phyloP scores from a whole-genome alignment of 2,329 filamentous ascomycete genomes.

The Alternaria novae-zelandiae region DNA sequence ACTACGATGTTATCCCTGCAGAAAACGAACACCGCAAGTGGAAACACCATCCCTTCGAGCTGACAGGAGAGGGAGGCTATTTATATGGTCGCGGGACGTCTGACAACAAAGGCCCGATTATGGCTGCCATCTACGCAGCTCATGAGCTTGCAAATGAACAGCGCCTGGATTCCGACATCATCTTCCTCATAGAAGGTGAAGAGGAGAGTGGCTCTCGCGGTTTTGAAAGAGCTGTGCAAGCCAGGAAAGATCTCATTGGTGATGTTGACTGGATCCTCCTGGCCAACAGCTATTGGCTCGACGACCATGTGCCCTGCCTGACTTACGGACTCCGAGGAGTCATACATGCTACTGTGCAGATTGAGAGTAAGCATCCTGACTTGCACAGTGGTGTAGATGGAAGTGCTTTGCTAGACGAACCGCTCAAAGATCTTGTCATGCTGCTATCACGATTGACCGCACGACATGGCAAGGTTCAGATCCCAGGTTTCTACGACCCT shows the following conservation, averaged over 20 bases:
- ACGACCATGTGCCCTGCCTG: constrained; percentile 92
- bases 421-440: constrained; percentile 86
- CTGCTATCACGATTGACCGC: constrained; percentile 84
- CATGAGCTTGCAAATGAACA: constrained; percentile 88
- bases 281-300: constrained; percentile 98
- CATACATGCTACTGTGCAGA: constrained; percentile 87
- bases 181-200: constrained; percentile 95
- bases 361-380: constrained; percentile 86
- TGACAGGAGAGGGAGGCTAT: constrained; percentile 89
- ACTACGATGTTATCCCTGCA: constrained; percentile 95
- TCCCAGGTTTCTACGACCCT: constrained; percentile 87
- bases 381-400: constrained; percentile 97
- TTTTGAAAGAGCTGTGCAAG: constrained; percentile 81
- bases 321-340: constrained; percentile 95
- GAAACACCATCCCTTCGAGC: constrained; percentile 85
- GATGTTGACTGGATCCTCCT: constrained; percentile 92
- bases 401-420: constrained; percentile 86
- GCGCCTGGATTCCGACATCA: constrained; percentile 81
- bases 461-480: constrained; percentile 77
- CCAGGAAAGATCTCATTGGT: constrained; percentile 84
- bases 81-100: constrained; percentile 95
- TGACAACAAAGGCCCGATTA: constrained; percentile 95
- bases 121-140: constrained; percentile 92
- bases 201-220: constrained; percentile 94
- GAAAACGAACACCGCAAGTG: constrained; percentile 83